A percentile compares a stretch with the other conserved stretches of the same genome.
Conservation (phyloP, 495 filamentous ascomycete species). For the Trypethelium eluteriae region DNA sequence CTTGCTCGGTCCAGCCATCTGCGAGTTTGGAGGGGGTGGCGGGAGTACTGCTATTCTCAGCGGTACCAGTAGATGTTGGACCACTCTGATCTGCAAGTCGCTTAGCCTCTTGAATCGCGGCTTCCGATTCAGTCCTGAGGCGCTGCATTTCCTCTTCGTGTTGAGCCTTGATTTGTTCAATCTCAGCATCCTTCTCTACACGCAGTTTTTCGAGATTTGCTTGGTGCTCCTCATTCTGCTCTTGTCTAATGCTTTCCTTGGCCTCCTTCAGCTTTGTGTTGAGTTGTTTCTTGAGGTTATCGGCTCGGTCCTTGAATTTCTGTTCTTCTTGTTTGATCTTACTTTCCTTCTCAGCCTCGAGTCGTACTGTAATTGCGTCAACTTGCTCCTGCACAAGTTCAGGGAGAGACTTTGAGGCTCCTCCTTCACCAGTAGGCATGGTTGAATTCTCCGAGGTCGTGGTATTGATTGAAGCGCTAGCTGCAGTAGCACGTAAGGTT, state of each 20-base stretch:
- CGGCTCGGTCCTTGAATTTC: conserved; percentile 57
- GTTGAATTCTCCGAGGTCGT: conserved; percentile 10
- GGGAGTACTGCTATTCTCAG: not conserved
- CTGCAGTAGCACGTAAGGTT: conserved; percentile 32
- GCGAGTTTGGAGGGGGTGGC: conserved; percentile 18
- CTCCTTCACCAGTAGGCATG: conserved; percentile 15
- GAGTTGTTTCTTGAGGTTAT: conserved; percentile 63
- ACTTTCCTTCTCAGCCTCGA: conserved; percentile 40
- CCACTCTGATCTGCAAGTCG: conserved; percentile 11
- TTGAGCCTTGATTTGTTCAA: conserved; percentile 57
- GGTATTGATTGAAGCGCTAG: conserved; percentile 27
- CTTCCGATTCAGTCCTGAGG: conserved; percentile 26
- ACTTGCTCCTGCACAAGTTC: conserved; percentile 37
- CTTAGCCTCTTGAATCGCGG: conserved; percentile 15
- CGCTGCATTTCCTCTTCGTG: conserved; percentile 53
- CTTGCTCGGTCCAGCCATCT: conserved; percentile 44
- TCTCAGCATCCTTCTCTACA: conserved; percentile 48
- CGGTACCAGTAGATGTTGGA: not conserved
- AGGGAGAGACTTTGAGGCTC: conserved; percentile 28
- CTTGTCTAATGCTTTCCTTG: conserved; percentile 42
- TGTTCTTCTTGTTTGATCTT: conserved; percentile 53
- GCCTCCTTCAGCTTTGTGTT: conserved; percentile 63
- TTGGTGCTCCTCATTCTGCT: conserved; percentile 42
- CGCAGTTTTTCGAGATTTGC: conserved; percentile 34
- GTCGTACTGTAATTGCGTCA: conserved; percentile 30